Conservation (phyloP, 2,329 filamentous ascomycete species). For the Simplicillium aogashimaense region DNA sequence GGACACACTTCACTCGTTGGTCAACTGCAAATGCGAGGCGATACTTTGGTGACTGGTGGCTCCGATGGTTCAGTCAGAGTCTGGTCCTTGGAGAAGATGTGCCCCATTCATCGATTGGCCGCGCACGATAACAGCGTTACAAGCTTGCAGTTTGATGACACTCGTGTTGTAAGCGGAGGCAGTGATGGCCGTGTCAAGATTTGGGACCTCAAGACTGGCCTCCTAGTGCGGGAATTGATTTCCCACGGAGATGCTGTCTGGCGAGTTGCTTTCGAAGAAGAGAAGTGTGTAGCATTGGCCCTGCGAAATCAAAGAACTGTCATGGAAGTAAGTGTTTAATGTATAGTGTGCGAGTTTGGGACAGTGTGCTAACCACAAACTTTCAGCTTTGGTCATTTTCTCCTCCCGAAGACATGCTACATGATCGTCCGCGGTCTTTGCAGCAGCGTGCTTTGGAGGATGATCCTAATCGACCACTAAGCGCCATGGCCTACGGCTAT, state of each 20-base stretch:
- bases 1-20: slow-evolving; percentile 95
- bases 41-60: slow-evolving; percentile 90
- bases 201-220: slow-evolving; percentile 90
- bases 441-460: slow-evolving; percentile 36
- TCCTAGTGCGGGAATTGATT: slow-evolving; percentile 82
- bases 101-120: slow-evolving; percentile 85
- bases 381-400: slow-evolving; percentile 90
- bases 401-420: slow-evolving; percentile 61
- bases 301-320: slow-evolving; percentile 76
- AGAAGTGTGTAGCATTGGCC: slow-evolving; percentile 95
- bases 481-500: slow-evolving; percentile 37
- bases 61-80: slow-evolving; percentile 94
- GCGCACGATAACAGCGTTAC: slow-evolving; percentile 98
- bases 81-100: slow-evolving; percentile 87
- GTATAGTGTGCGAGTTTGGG: background rate
- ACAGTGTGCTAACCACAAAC: slow-evolving; percentile 16
- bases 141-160: slow-evolving; percentile 93
- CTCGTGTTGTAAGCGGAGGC: slow-evolving; percentile 87
- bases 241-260: slow-evolving; percentile 90
- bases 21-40: slow-evolving; percentile 88
- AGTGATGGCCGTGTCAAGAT: slow-evolving; percentile 98
- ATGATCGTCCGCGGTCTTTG: slow-evolving; percentile 41
- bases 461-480: slow-evolving; percentile 37
- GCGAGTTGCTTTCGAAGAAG: slow-evolving; percentile 96
- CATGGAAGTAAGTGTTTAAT: slow-evolving; percentile 70